phyloP scores from a whole-genome alignment of 2,329 filamentous ascomycete genomes.

The Rhynchosporium graminicola region DNA sequence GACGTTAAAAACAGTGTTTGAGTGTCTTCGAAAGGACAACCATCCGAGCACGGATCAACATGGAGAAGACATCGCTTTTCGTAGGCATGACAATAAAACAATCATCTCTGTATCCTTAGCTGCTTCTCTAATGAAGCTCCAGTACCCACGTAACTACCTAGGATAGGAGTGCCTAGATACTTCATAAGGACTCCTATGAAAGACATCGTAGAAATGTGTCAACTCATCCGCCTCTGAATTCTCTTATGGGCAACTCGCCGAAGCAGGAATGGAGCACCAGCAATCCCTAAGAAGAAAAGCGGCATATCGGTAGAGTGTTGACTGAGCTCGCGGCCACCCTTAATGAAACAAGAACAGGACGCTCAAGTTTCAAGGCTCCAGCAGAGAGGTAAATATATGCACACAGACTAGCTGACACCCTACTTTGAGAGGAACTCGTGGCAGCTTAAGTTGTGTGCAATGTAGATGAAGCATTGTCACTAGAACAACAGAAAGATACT shows the following conservation, averaged over 20 bases:
- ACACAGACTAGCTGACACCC: constrained; percentile 96
- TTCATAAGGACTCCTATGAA: neutral
- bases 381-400: constrained; percentile 64
- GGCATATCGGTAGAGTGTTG: constrained; percentile 36
- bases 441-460: constrained; percentile 97
- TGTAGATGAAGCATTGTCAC: neutral
- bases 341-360: constrained; percentile 42
- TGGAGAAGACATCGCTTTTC: too few relatives aligned
- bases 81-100: too few relatives aligned
- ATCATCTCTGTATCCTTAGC: too few relatives aligned
- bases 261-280: constrained; percentile 33
- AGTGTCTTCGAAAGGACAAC: too few relatives aligned
- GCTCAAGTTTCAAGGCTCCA: constrained; percentile 42
- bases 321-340: constrained; percentile 38
- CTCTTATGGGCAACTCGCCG: constrained; percentile 27
- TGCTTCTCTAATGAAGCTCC: too few relatives aligned
- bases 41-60: too few relatives aligned
- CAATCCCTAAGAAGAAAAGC: constrained; percentile 30
- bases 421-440: constrained; percentile 73
- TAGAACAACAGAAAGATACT: too few relatives aligned
- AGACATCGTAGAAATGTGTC: constrained; percentile 31
- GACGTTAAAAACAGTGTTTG: too few relatives aligned
- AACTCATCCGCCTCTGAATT: constrained; percentile 33
- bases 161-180: too few relatives aligned
- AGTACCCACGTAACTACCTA: too few relatives aligned